Percentiles rank a stretch among this genome's conserved stretches.
Conservation (phyloP, 1,139 yeast species). For the Candida pseudoviswanathii region DNA sequence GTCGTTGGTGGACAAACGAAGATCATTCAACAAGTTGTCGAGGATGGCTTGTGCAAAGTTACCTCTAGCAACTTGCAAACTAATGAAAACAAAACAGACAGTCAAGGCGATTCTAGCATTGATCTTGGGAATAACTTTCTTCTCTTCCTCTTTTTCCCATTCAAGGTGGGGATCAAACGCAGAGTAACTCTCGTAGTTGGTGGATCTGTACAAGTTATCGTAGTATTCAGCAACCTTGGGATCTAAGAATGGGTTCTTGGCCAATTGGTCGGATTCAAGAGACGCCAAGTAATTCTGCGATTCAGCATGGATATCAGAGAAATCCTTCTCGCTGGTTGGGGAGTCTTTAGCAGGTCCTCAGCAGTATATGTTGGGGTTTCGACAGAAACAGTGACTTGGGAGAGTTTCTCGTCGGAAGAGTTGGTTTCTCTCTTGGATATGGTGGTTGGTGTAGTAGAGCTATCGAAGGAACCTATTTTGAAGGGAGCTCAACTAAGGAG, state of each 20-base stretch:
- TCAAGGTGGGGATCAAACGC: constrained; percentile 37
- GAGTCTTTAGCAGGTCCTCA: too few relatives aligned
- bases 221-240: constrained; percentile 14
- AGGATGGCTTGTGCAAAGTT: constrained; percentile 35
- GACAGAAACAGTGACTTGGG: too few relatives aligned
- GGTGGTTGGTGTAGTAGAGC: too few relatives aligned
- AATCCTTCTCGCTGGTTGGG: neutral
- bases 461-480: too few relatives aligned
- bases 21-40: constrained; percentile 32
- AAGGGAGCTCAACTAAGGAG: too few relatives aligned
- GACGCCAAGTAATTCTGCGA: constrained; percentile 7
- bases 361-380: too few relatives aligned
- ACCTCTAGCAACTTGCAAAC: constrained; percentile 34
- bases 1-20: constrained; percentile 31
- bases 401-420: too few relatives aligned
- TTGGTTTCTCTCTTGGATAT: too few relatives aligned
- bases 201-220: constrained; percentile 13
- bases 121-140: constrained; percentile 24
- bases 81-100: constrained; percentile 33
- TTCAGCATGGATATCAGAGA: neutral
- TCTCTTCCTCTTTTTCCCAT: constrained; percentile 39
- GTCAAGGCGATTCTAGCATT: constrained; percentile 30
- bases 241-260: constrained; percentile 15
- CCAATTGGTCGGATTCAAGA: constrained; percentile 7
- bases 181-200: constrained; percentile 33